phyloP scores from a whole-genome alignment of 1,284 basidiomycete genomes.

The Gomphus bonarii region DNA sequence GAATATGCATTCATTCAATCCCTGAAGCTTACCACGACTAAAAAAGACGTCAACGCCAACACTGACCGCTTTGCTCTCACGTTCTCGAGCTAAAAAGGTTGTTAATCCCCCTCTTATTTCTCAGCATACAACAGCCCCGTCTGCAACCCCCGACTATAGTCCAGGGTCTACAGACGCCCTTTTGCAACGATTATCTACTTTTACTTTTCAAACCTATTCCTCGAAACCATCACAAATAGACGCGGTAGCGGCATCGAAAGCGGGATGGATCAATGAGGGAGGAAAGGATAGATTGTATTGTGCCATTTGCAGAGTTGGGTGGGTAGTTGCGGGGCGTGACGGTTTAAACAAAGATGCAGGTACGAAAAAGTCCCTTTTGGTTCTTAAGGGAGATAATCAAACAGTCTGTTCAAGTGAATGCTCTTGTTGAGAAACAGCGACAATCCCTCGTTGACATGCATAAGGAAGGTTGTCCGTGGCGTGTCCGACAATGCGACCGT shows the following conservation, averaged over 20 bases:
- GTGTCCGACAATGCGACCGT: slow-evolving; percentile 67
- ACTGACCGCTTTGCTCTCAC: slow-evolving; percentile 53
- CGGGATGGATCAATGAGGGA: slow-evolving; percentile 63
- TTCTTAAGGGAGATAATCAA: slow-evolving; percentile 14
- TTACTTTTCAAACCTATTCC: slow-evolving; percentile 65
- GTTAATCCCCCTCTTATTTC: slow-evolving; percentile 17
- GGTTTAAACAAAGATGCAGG: slow-evolving; percentile 65
- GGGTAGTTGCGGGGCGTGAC: slow-evolving; percentile 56
- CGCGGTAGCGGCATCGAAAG: slow-evolving; percentile 65
- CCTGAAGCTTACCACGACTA: slow-evolving; percentile 13
- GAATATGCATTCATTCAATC: slow-evolving; percentile 14
- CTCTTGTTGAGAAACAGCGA: slow-evolving; percentile 63
- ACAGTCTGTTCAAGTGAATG: slow-evolving; percentile 35
- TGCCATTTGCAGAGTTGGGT: slow-evolving; percentile 55
- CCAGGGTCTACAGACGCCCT: slow-evolving; percentile 67
- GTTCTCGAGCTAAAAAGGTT: slow-evolving; percentile 33
- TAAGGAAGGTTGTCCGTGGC: slow-evolving; percentile 76
- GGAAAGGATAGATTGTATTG: slow-evolving; percentile 68
- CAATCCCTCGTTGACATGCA: slow-evolving; percentile 53
- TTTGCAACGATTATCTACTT: slow-evolving; percentile 60
- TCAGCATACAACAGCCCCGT: slow-evolving; percentile 22
- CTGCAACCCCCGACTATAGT: slow-evolving; percentile 50
- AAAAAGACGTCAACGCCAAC: slow-evolving; percentile 45
- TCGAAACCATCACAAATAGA: slow-evolving; percentile 65
- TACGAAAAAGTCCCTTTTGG: slow-evolving; percentile 33